Base-by-base conservation (phyloP, 1,284 basidiomycete genomes). In the Golubevia sp. region DNA sequence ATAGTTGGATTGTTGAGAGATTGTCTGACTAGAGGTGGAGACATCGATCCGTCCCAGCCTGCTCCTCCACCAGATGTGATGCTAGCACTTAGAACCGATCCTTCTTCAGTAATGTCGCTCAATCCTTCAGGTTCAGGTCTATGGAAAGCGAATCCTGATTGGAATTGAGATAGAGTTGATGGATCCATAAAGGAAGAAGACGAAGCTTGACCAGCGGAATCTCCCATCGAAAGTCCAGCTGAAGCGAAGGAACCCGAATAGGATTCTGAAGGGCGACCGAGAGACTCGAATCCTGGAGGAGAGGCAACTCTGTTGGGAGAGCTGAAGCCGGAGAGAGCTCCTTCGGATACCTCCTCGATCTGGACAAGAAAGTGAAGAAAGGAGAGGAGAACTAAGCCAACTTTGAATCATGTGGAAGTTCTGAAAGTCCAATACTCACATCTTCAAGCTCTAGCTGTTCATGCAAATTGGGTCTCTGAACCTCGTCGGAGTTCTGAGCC, bases 21-120 rank as follows among this genome's bases (percentile, higher is more conserved):
- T 13, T 44, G 11, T 44, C 38, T 44, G 38, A 44, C 11, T 13
- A 18, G 38, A 8, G 38, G 38, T 13, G 38, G 38, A 44, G 38
- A 44, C 13, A 44, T 13, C 13, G 38, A 8, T 8, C 38, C 13
- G 18, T 44, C 38, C n/a, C n/a, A n/a, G n/a, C n/a, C n/a, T n/a
- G 56, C 23, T 4, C 51, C 63, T 7, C 61, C 57, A 8, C 63
- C 58, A 4, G 56, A 60, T 8, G 61, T 62, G 13, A 59, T 55
- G 4, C 71, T 68, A 48, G 63, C 66, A 52, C 67, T 64, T 2
- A 72, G 54, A 30, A 68, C 65, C 4, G 62, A 64, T 34, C 68
- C 72, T 55, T 78, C 76, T 51, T 78, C 76, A 3, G 73, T 68
- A 24, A 78, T 78, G 54, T 78, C 76, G 18, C 59, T 64, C 38